Evolutionary conservation across 2,329 filamentous ascomycete species (phyloP).

Genomic region (Ceratocystis huliohia): DNA sequence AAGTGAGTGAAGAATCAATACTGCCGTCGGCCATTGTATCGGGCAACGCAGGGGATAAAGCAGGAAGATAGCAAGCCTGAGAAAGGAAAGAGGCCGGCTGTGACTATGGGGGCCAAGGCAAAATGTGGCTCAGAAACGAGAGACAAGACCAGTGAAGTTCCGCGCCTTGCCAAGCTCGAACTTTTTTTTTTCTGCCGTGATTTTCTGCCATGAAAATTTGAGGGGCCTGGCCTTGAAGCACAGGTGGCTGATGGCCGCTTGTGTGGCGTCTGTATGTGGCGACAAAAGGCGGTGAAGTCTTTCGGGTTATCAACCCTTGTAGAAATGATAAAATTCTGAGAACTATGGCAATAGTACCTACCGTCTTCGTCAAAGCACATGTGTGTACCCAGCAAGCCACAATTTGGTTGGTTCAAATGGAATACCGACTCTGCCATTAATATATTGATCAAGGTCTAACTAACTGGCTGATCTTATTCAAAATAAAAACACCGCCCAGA

Average conservation of each 20-base stretch:
- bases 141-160: neutral
- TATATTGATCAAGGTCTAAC: neutral
- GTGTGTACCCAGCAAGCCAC: too few relatives aligned
- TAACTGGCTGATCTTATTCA: neutral
- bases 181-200: constrained; percentile 18
- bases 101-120: too few relatives aligned
- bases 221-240: constrained; percentile 15
- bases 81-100: neutral
- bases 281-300: neutral
- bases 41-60: neutral
- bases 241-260: constrained; percentile 10
- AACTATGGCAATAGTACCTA: too few relatives aligned
- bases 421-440: too few relatives aligned
- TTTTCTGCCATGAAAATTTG: constrained; percentile 20
- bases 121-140: neutral
- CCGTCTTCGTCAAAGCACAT: too few relatives aligned
- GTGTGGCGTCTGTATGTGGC: constrained; percentile 4
- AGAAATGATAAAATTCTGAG: too few relatives aligned
- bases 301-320: neutral
- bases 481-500: neutral
- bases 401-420: too few relatives aligned
- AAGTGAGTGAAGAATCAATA: constrained; percentile 44
- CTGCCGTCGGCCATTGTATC: constrained; percentile 22
- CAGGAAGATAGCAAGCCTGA: neutral
- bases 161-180: constrained; percentile 14